Evolutionary conservation across 2,329 filamentous ascomycete genomes (phyloP).

Genomic region (Sclerotinia minor): DNA sequence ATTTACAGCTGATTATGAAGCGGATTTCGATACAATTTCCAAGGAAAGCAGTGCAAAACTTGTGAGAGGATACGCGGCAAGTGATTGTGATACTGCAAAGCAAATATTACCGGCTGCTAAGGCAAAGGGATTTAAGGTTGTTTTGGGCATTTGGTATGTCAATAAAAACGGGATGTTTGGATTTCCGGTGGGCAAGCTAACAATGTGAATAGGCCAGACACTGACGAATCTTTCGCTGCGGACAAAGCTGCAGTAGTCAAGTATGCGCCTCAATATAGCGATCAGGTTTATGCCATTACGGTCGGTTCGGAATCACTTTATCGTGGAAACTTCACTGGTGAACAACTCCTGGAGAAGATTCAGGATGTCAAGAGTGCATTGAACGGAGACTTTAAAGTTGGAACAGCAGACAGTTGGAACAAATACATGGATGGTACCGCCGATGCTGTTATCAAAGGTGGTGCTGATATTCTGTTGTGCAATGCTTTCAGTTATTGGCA

Average conservation of each 20-base stretch:
- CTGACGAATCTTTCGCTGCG: slow-evolving; percentile 58
- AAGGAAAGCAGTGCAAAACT: slow-evolving; percentile 50
- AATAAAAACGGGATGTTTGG: slow-evolving; percentile 7
- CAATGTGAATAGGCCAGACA: slow-evolving; percentile 53
- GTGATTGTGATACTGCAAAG: slow-evolving; percentile 64
- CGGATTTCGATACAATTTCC: slow-evolving; percentile 62
- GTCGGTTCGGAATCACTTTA: slow-evolving; percentile 72
- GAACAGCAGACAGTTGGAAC: slow-evolving; percentile 73
- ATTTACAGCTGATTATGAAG: slow-evolving; percentile 59
- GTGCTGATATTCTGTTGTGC: slow-evolving; percentile 57
- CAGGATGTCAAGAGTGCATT: slow-evolving; percentile 58
- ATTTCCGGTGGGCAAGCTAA: not conserved
- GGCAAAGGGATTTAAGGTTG: slow-evolving; percentile 62
- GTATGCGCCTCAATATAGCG: slow-evolving; percentile 51
- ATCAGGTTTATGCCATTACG: slow-evolving; percentile 66
- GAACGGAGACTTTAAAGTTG: slow-evolving; percentile 55
- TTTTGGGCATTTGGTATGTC: slow-evolving; percentile 68
- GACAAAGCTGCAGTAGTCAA: slow-evolving; percentile 60
- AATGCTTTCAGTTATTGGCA: slow-evolving; percentile 78
- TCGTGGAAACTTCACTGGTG: slow-evolving; percentile 64
- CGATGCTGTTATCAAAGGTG: slow-evolving; percentile 59
- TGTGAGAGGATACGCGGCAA: slow-evolving; percentile 67
- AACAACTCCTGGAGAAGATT: slow-evolving; percentile 61
- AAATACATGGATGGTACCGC: slow-evolving; percentile 68
- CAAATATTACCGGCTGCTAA: slow-evolving; percentile 66